phyloP scores from a whole-genome alignment of 495 filamentous ascomycete genomes.

The Aspergillus nidulans region DNA sequence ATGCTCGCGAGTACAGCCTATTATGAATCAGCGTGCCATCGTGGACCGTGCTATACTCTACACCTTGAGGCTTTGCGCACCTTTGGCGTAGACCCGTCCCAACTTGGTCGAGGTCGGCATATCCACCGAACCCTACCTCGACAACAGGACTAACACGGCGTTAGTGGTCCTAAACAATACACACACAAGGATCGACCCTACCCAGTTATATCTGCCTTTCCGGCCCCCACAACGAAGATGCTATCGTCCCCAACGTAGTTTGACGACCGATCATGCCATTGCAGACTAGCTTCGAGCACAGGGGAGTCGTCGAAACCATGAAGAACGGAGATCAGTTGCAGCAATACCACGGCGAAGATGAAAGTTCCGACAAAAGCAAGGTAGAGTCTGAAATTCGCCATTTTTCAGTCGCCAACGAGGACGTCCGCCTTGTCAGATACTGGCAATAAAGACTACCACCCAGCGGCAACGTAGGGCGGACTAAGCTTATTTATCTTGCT shows the following conservation, averaged over 20 bases:
- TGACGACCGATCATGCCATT: slow-evolving; percentile 19
- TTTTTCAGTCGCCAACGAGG: slow-evolving; percentile 9
- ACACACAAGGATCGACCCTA: slow-evolving; percentile 30
- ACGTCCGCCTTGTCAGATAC: neutral
- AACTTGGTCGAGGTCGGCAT: slow-evolving; percentile 80
- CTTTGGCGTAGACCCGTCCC: slow-evolving; percentile 86
- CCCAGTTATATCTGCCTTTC: slow-evolving; percentile 94
- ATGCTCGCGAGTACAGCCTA: slow-evolving; percentile 88
- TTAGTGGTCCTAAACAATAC: neutral
- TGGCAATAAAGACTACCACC: neutral
- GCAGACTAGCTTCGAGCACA: neutral
- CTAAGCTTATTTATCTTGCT: slow-evolving; percentile 2
- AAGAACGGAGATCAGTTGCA: slow-evolving; percentile 28
- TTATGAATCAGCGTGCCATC: too few relatives aligned
- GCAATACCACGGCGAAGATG: slow-evolving; percentile 24
- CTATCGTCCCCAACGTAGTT: slow-evolving; percentile 28
- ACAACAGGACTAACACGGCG: slow-evolving; percentile 63
- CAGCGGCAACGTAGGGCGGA: neutral
- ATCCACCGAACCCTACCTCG: slow-evolving; percentile 88
- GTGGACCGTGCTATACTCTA: too few relatives aligned
- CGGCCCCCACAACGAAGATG: slow-evolving; percentile 80
- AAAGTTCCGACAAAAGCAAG: slow-evolving; percentile 22
- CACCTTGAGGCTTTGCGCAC: too few relatives aligned
- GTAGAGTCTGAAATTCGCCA: slow-evolving; percentile 28
- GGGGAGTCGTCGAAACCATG: slow-evolving; percentile 15